Evolutionary conservation across 208 protist genomes (phyloP), one percentile per base, ranked within the genome.

Genomic region (Histomonas meleagridis): DNA sequence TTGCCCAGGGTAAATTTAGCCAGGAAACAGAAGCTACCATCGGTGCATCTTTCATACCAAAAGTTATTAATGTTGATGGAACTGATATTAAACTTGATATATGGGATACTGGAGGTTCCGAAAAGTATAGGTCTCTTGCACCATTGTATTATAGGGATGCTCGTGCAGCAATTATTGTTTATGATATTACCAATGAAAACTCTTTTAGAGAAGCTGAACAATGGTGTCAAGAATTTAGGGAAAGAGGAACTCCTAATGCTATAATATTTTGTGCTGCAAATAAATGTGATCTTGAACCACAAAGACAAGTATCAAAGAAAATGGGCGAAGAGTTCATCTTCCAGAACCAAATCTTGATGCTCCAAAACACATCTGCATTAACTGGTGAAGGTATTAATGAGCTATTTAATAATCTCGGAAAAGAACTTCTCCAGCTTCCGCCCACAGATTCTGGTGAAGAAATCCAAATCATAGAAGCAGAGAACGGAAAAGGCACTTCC

Each of bases 171-270:
- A 96, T 99, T 93, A 95, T 99, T 12, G 98, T 99, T 62, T 99
- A 99, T 93, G 98, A 99, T 95, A 98, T 99, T 92, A 97, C 98
- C 5, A 99, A 98, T 92, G 95, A 97, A 60, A 92, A 94, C 23
- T 97, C 97, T 21, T 99, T 98, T 94, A 97, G 98, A 92, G 97
- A 97, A 76, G 97, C 98, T 79, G 96, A 97, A 3, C 96, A 97
- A 48, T 99, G 98, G 98, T 96, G 99, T 81, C 97, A 97, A 94
- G 97, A 99, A 95, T 95, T 99, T 65, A 96, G 97, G 72, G 96
- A 97, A 69, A 97, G 98, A 92, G 97, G 98, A 38, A 95, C 96
- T 10, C 94, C 93, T 91, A 96, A 92, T 95, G 90, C 97, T 90
- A 98, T 98, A 92, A 97, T 97, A 14, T 16, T 86, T 35, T 32